phyloP scores from a whole-genome alignment of 306 rosid species.

The Castanospermum australe region DNA sequence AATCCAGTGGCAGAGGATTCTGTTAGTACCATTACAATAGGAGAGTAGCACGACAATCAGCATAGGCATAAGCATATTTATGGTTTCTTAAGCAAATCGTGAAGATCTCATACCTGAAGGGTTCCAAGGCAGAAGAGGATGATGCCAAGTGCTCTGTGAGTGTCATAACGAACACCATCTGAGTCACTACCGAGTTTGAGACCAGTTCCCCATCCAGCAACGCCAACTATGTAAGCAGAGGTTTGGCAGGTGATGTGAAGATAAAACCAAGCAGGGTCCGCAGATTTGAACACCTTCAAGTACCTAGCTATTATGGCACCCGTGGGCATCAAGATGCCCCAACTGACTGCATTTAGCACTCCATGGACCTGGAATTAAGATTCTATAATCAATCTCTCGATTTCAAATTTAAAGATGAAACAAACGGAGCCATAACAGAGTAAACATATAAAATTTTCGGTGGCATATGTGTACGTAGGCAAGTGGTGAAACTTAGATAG shows the following conservation, averaged over 20 bases:
- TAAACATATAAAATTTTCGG: background rate
- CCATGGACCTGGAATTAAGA: conserved; percentile 63
- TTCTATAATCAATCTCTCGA: background rate
- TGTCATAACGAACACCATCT: conserved; percentile 13
- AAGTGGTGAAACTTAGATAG: background rate
- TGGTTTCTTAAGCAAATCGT: background rate
- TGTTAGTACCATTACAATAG: background rate
- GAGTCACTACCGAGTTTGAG: conserved; percentile 76
- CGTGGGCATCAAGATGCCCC: conserved; percentile 77
- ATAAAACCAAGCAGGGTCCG: conserved; percentile 93
- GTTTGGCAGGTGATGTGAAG: conserved; percentile 80
- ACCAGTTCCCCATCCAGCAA: conserved; percentile 84
- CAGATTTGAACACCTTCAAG: conserved; percentile 72
- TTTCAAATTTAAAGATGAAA: background rate
- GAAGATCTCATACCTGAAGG: conserved; percentile 60
- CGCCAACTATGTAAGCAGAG: conserved; percentile 76
- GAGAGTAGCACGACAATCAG: background rate
- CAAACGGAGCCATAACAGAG: background rate
- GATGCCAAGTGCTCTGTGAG: conserved; percentile 64
- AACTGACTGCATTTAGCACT: conserved; percentile 68
- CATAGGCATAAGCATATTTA: background rate
- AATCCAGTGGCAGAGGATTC: background rate
- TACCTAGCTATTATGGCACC: conserved; percentile 81
- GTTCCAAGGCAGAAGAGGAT: conserved; percentile 67
- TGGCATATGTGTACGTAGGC: too few relatives aligned